Percentiles rank a stretch among this genome's conserved stretches.
phyloP scores from a whole-genome alignment of 176 grass and related monocot genomes.

The Hordeum vulgare region MorexV3_pseudomolecules_assembly NC_058520.1:477750538-477751037 shows the following conservation, averaged over 20 bases:
- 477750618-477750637: not conserved
- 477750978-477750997: not conserved
- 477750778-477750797: not conserved
- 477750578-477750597: not conserved
- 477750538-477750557: not conserved
- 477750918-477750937: not conserved
- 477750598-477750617: not conserved
- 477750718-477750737: not conserved
- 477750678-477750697: not conserved
- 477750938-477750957: not conserved
- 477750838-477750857: not conserved
- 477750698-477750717: not conserved
- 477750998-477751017: not conserved
- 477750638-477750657: not conserved
- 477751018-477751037: slow-evolving; percentile 49
- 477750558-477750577: not conserved
- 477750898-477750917: not conserved
- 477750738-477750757: not conserved
- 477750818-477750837: not conserved
- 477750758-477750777: not conserved
- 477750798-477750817: not conserved
- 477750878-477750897: not conserved
- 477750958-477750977: slow-evolving; percentile 24
- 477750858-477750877: slow-evolving; percentile 10
- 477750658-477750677: not conserved